Percentiles rank a stretch among this genome's conserved stretches.
These are phyloP conservation scores for Metarhizium anisopliae DNA, from an alignment of 2,329 filamentous ascomycete genomes.

Conservation along the genomic window DNA sequence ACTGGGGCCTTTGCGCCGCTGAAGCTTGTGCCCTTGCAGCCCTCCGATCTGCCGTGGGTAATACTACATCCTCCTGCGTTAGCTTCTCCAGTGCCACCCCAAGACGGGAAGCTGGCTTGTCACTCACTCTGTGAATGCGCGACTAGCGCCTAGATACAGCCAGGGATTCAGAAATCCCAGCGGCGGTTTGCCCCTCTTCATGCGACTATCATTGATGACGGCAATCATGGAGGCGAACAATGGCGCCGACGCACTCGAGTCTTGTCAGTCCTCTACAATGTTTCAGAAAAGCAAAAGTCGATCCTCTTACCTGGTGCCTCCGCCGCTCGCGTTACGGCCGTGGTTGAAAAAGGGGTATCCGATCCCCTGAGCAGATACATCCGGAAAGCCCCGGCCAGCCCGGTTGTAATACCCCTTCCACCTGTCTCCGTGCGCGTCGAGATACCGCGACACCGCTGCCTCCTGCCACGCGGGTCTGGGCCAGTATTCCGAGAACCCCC, in stretches of 20 bases:
- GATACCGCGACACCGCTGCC: conserved; percentile 36
- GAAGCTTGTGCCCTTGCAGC: conserved; percentile 21
- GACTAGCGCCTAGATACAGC: conserved; percentile 35
- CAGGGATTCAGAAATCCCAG: conserved; percentile 56
- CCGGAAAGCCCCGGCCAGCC: conserved; percentile 49
- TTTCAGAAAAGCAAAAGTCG: background rate
- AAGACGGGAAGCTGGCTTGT: background rate
- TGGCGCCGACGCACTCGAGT: conserved; percentile 46
- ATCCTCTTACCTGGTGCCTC: conserved; percentile 23
- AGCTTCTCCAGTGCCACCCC: background rate
- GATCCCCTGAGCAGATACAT: conserved; percentile 46
- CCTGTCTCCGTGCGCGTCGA: conserved; percentile 31
- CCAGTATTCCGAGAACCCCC: conserved; percentile 42
- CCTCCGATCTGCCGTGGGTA: conserved; percentile 22
- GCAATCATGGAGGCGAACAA: conserved; percentile 54
- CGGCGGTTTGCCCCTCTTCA: conserved; percentile 40
- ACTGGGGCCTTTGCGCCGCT: conserved; percentile 16
- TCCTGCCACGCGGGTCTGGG: conserved; percentile 33
- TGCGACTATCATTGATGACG: conserved; percentile 54
- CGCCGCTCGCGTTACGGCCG: conserved; percentile 14
- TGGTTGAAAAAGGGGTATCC: conserved; percentile 25
- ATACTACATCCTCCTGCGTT: conserved; percentile 16
- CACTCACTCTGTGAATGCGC: conserved; percentile 27
- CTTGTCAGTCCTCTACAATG: background rate
- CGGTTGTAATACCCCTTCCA: conserved; percentile 39